These are phyloP conservation scores for Fusarium neocosmosporiellum DNA, from an alignment of 2,329 filamentous ascomycete species.

Conservation along the genomic window DNA sequence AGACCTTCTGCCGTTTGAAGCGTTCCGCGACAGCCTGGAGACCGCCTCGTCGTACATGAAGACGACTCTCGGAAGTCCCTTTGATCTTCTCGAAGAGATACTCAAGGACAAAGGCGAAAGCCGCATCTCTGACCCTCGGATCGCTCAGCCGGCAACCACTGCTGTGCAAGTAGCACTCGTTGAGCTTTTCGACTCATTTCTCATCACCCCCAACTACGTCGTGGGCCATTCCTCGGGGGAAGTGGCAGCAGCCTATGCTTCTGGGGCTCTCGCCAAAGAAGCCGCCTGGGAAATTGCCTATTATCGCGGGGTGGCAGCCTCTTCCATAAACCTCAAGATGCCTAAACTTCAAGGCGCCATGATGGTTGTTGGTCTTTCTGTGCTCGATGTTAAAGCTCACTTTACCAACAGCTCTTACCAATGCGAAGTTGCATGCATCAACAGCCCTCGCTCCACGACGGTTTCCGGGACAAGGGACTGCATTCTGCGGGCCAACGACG, in stretches of 20 bases:
- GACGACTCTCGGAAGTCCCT: conserved; percentile 44
- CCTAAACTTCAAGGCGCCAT: conserved; percentile 52
- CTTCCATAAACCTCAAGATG: conserved; percentile 40
- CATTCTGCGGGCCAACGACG: conserved; percentile 46
- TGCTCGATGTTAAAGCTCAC: conserved; percentile 42
- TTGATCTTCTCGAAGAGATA: conserved; percentile 52
- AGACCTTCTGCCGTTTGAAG: conserved; percentile 54
- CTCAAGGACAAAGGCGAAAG: conserved; percentile 40
- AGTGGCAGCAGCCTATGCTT: conserved; percentile 58
- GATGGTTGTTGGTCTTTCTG: conserved; percentile 54
- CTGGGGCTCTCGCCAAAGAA: conserved; percentile 49
- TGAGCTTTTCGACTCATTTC: conserved; percentile 51
- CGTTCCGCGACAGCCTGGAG: conserved; percentile 55
- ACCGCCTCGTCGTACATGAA: conserved; percentile 48
- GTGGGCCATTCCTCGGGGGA: conserved; percentile 61
- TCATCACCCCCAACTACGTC: conserved; percentile 48
- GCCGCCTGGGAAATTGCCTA: conserved; percentile 57
- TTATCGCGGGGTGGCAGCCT: conserved; percentile 52
- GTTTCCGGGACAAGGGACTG: conserved; percentile 53
- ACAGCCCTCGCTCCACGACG: conserved; percentile 57
- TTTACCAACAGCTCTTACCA: conserved; percentile 34
- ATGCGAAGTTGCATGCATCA: conserved; percentile 56
- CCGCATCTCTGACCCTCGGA: conserved; percentile 48
- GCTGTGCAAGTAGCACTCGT: conserved; percentile 56
- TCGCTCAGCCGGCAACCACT: conserved; percentile 56